Evolutionary conservation across 306 rosid genomes (phyloP).

Genomic region (Morella rubra): DNA sequence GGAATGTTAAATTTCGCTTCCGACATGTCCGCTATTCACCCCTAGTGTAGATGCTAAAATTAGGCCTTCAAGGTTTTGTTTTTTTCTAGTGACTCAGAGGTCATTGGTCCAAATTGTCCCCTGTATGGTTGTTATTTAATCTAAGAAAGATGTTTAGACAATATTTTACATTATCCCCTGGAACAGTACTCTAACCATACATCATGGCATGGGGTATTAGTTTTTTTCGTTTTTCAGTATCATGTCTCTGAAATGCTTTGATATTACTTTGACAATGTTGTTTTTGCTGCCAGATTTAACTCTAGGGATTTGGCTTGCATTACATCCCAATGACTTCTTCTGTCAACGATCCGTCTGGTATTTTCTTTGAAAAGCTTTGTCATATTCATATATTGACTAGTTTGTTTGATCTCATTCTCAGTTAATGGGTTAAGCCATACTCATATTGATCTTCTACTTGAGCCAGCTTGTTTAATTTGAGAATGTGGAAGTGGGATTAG

Average conservation of each 20-base stretch:
- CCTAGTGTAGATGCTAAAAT: neutral
- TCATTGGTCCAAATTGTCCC: neutral
- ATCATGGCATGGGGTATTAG: neutral
- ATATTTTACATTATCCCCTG: too few species aligned
- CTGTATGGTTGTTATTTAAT: too few species aligned
- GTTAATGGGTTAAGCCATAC: neutral
- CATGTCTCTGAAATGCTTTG: neutral
- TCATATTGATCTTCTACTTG: neutral
- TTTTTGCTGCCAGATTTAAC: constrained; percentile 35
- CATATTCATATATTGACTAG: neutral
- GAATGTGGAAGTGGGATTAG: too few species aligned
- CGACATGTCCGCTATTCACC: too few species aligned
- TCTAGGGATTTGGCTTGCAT: constrained; percentile 19
- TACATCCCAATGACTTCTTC: constrained; percentile 54
- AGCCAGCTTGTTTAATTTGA: neutral
- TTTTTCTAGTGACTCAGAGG: neutral
- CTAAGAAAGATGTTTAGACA: too few species aligned
- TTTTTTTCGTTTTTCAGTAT: neutral
- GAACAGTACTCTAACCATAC: too few species aligned
- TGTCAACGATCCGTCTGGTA: constrained; percentile 48
- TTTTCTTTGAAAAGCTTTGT: neutral
- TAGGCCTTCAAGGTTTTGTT: neutral
- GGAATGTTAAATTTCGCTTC: too few species aligned
- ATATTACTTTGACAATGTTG: constrained; percentile 1
- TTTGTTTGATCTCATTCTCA: neutral